Percentiles rank a stretch among this genome's conserved stretches.
phyloP scores from a whole-genome alignment of 768 basidiomycete genomes.

The Lenzites betulinus region DNA sequence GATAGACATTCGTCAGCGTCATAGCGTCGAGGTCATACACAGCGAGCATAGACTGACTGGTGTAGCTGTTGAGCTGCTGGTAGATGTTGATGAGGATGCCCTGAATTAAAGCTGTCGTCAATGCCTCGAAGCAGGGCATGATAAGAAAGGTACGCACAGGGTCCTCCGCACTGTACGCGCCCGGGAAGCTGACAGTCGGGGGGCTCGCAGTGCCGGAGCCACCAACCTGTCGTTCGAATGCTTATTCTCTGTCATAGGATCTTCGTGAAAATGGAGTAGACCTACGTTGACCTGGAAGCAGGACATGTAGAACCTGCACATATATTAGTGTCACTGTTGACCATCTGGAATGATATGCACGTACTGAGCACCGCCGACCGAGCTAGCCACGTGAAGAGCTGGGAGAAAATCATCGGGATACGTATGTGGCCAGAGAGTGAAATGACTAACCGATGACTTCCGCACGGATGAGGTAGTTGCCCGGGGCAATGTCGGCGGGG shows the following conservation, averaged over 20 bases:
- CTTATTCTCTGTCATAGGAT: background rate
- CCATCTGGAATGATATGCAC: background rate
- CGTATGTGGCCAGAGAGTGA: background rate
- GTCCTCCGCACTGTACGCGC: conserved; percentile 43
- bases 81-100: conserved; percentile 54
- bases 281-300: conserved; percentile 45
- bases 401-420: background rate
- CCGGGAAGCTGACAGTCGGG: conserved; percentile 44
- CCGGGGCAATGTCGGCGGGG: conserved; percentile 43
- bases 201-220: conserved; percentile 41
- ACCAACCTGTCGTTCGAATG: conserved; percentile 30
- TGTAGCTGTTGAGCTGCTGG: conserved; percentile 42
- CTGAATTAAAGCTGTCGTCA: background rate
- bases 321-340: background rate
- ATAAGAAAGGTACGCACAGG: conserved; percentile 20
- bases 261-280: background rate
- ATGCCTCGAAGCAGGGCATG: background rate
- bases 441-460: conserved; percentile 46
- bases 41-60: conserved; percentile 26
- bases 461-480: conserved; percentile 51
- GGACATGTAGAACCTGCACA: conserved; percentile 44
- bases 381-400: conserved; percentile 55
- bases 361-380: conserved; percentile 43
- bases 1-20: background rate
- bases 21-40: background rate